Percentiles rank a stretch among this genome's conserved stretches.
Evolutionary conservation across 108 stramenopile species (phyloP).

Genomic region (Skeletonema marinoi): DNA sequence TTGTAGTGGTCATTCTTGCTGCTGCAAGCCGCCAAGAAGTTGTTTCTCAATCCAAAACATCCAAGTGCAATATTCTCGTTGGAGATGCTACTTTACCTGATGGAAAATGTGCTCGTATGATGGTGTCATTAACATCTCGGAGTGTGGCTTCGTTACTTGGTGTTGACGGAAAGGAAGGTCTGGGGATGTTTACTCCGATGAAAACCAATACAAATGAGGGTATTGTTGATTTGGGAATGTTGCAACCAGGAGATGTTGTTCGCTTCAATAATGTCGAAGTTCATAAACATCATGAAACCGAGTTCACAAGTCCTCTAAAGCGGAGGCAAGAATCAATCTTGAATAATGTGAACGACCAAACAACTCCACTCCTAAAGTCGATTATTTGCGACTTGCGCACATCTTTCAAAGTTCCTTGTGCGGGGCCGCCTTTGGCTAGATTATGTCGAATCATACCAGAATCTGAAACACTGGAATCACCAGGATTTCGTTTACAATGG

Average conservation of each 20-base stretch:
- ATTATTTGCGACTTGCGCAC: constrained; percentile 35
- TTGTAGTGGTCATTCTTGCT: constrained; percentile 38
- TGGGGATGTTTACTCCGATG: not conserved
- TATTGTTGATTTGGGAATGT: not conserved
- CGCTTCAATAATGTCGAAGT: constrained; percentile 41
- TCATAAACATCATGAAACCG: constrained; percentile 10
- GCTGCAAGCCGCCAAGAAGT: constrained; percentile 2
- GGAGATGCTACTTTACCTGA: constrained; percentile 21
- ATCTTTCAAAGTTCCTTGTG: constrained; percentile 30
- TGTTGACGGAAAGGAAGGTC: not conserved
- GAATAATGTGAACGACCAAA: not conserved
- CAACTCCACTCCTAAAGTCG: constrained; percentile 7
- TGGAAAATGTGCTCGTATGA: constrained; percentile 39
- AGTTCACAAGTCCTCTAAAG: not conserved
- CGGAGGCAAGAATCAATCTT: not conserved
- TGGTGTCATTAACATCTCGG: not conserved
- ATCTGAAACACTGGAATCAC: not conserved
- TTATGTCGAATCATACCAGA: constrained; percentile 35
- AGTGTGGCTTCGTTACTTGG: constrained; percentile 1
- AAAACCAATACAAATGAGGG: not conserved
- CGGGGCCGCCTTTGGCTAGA: constrained; percentile 24
- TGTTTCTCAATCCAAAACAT: not conserved
- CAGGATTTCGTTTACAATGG: constrained; percentile 26
- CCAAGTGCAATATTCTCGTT: constrained; percentile 14
- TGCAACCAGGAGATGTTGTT: constrained; percentile 44